phyloP scores from a whole-genome alignment of 202 grass and related monocot genomes.

The Zizania palustris region DNA sequence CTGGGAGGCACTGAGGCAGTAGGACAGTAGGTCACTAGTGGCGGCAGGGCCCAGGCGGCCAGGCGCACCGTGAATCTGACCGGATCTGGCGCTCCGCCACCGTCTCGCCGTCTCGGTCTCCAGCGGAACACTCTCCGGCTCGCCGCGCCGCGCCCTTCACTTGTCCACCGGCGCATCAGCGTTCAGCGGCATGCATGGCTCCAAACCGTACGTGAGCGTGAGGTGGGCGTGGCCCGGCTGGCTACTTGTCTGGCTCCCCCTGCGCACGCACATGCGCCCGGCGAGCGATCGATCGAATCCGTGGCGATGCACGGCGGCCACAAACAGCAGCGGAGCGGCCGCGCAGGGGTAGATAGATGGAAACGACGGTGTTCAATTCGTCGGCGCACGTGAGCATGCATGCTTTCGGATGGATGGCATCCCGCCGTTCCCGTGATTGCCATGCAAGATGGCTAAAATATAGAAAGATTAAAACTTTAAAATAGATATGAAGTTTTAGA shows the following conservation, averaged over 20 bases:
- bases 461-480: too few species aligned
- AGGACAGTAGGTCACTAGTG: too few species aligned
- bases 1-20: too few species aligned
- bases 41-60: too few species aligned
- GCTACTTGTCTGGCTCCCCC: not conserved
- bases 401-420: constrained; percentile 19
- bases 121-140: too few species aligned
- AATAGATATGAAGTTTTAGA: too few species aligned
- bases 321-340: too few species aligned
- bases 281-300: not conserved
- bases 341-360: too few species aligned
- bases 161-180: too few species aligned
- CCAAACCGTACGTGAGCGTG: not conserved
- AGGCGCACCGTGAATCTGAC: constrained; percentile 5
- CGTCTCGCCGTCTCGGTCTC: too few species aligned
- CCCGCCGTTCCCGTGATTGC: constrained; percentile 44
- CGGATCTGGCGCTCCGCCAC: constrained; percentile 21
- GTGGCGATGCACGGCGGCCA: not conserved
- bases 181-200: not conserved
- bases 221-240: constrained; percentile 26
- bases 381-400: constrained; percentile 27
- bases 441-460: not conserved
- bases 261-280: constrained; percentile 41
- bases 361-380: too few species aligned
- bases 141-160: too few species aligned